Conservation (phyloP, 306 rosid genomes). For the Alnus glutinosa region DNA sequence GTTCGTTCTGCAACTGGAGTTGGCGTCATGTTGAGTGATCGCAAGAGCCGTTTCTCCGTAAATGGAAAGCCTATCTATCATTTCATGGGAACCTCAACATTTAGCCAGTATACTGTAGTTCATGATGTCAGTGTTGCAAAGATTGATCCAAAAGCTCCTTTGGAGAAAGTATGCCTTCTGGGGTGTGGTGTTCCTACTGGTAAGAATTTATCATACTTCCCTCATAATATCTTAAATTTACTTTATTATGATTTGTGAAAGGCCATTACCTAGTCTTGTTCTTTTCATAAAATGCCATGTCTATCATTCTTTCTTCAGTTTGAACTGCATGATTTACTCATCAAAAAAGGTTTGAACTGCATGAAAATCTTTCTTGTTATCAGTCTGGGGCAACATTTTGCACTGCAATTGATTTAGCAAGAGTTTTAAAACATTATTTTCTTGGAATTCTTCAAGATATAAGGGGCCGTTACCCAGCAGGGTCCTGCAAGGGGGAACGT, state of each 20-base stretch:
- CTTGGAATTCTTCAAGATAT: not conserved
- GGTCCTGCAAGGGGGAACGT: not conserved
- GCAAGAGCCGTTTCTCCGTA: conserved; percentile 76
- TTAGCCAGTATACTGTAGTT: conserved; percentile 93
- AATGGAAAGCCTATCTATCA: conserved; percentile 86
- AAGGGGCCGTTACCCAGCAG: not conserved
- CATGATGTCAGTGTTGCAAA: conserved; percentile 97
- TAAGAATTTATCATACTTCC: conserved; percentile 16
- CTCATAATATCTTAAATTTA: not conserved
- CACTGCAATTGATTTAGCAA: not conserved
- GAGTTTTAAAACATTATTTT: not conserved
- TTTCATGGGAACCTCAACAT: conserved; percentile 98
- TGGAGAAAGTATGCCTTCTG: conserved; percentile 93
- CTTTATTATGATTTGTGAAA: not conserved
- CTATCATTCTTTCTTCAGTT: not conserved
- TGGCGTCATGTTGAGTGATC: conserved; percentile 87
- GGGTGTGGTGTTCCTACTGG: conserved; percentile 94
- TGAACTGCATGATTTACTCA: not conserved
- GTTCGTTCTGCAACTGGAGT: conserved; percentile 88
- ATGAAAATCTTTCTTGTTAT: not conserved
- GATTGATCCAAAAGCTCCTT: conserved; percentile 77
- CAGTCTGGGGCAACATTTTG: not conserved
- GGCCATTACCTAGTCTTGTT: not conserved
- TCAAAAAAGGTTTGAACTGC: not conserved
- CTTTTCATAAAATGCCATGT: not conserved